Percentiles rank a stretch among this genome's conserved stretches.
Conservation (phyloP, 352 stramenopile genomes). For the Phytophthora foliorum region DNA sequence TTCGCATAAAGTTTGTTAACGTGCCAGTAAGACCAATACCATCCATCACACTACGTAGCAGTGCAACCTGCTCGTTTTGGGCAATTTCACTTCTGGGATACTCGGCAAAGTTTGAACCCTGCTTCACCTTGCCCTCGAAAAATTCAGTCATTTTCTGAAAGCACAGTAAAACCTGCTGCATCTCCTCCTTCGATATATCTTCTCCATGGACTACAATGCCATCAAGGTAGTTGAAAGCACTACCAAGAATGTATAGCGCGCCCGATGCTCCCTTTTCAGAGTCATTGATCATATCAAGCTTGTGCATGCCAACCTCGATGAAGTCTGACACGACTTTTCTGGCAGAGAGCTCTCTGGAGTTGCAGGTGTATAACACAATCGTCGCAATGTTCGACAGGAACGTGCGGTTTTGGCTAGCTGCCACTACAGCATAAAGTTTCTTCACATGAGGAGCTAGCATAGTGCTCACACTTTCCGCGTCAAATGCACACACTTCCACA, state of each 20-base stretch:
- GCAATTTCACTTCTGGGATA: conserved; percentile 52
- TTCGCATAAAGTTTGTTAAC: conserved; percentile 38
- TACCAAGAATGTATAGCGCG: conserved; percentile 52
- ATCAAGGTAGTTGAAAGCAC: conserved; percentile 39
- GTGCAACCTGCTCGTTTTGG: conserved; percentile 48
- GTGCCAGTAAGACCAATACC: conserved; percentile 45
- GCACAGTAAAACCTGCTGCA: conserved; percentile 34
- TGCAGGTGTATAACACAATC: conserved; percentile 41
- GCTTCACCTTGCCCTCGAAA: conserved; percentile 35
- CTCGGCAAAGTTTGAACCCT: conserved; percentile 43
- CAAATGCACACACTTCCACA: conserved; percentile 45
- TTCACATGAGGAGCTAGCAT: conserved; percentile 29
- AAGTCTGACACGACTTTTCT: conserved; percentile 34
- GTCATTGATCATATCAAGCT: conserved; percentile 23
- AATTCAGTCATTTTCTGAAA: conserved; percentile 40
- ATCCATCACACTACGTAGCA: conserved; percentile 57
- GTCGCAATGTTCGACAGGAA: conserved; percentile 51
- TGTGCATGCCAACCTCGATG: conserved; percentile 27
- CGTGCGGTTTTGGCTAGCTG: conserved; percentile 36
- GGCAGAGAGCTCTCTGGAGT: conserved; percentile 20
- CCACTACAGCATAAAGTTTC: conserved; percentile 36
- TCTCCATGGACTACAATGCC: conserved; percentile 4
- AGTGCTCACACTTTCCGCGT: conserved; percentile 37
- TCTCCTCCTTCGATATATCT: conserved; percentile 26
- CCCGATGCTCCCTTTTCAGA: conserved; percentile 25